These are phyloP conservation scores for Trametes sp. DNA, from an alignment of 1,284 basidiomycete genomes.

Conservation along the genomic window DNA sequence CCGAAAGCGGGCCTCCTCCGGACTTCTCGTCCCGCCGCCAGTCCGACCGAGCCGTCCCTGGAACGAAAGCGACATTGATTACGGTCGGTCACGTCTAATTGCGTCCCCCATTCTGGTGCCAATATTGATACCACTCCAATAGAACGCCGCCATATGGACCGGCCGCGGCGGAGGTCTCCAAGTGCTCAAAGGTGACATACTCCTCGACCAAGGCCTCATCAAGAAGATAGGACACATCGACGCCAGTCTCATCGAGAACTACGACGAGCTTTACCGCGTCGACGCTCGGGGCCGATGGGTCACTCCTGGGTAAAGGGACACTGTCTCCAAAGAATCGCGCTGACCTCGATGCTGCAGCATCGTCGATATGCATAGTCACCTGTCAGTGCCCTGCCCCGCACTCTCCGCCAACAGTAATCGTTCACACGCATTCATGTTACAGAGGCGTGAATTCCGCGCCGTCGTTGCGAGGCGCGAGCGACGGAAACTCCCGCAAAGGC, in stretches of 20 bases:
- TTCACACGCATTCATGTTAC: neutral
- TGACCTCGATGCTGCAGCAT: slow-evolving; percentile 42
- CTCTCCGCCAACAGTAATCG: neutral
- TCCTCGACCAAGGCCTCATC: slow-evolving; percentile 64
- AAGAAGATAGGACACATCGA: slow-evolving; percentile 55
- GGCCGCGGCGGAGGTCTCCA: slow-evolving; percentile 60
- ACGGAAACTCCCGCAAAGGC: slow-evolving; percentile 48
- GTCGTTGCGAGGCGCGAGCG: slow-evolving; percentile 38
- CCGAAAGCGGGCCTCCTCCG: slow-evolving; percentile 50
- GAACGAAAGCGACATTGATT: slow-evolving; percentile 60
- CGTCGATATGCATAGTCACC: slow-evolving; percentile 53
- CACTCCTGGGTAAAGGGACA: slow-evolving; percentile 38
- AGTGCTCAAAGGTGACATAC: slow-evolving; percentile 59
- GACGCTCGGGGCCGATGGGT: slow-evolving; percentile 37
- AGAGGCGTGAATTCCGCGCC: slow-evolving; percentile 33
- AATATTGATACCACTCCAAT: no score
- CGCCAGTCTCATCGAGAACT: neutral
- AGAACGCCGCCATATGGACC: slow-evolving; percentile 76
- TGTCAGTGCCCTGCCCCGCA: slow-evolving; percentile 17
- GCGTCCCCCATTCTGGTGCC: no score
- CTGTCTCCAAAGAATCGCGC: neutral
- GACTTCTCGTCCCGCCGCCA: slow-evolving; percentile 56
- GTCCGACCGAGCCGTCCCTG: slow-evolving; percentile 73
- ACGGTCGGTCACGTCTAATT: slow-evolving; percentile 27
- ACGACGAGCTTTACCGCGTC: slow-evolving; percentile 25